Conservation (phyloP, 2,329 filamentous ascomycete species). For the Teratosphaeria destructans region DNA sequence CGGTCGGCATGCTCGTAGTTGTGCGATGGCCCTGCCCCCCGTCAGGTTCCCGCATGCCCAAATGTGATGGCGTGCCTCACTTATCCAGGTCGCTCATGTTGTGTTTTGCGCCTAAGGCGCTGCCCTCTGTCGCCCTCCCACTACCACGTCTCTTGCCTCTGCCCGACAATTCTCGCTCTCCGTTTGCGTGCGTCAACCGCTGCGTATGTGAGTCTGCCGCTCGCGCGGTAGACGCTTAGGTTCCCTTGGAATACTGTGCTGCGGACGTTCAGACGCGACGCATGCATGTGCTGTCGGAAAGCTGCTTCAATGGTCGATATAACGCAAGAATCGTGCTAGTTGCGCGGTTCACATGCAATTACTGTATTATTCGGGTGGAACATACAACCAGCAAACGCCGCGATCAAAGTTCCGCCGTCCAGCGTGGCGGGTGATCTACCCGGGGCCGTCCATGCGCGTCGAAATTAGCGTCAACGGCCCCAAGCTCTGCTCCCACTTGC, state of each 20-base stretch:
- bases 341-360: not conserved
- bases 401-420: not conserved
- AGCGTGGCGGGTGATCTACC: not conserved
- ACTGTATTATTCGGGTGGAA: not conserved
- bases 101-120: slow-evolving; percentile 9
- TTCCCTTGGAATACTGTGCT: no score
- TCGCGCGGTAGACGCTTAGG: not conserved
- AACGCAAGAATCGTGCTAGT: not conserved
- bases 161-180: not conserved
- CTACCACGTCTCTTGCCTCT: not conserved
- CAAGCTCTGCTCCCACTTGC: not conserved
- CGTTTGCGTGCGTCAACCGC: not conserved
- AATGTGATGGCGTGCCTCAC: slow-evolving; percentile 39
- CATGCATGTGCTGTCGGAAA: not conserved
- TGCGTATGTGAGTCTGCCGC: not conserved
- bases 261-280: not conserved
- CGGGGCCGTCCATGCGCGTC: not conserved
- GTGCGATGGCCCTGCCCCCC: slow-evolving; percentile 71
- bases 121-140: not conserved
- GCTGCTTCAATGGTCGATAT: not conserved
- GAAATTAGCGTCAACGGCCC: not conserved
- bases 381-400: not conserved
- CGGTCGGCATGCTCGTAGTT: slow-evolving; percentile 87
- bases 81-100: slow-evolving; percentile 87
- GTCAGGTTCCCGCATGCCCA: slow-evolving; percentile 8